These are phyloP conservation scores for Penicillium angulare DNA, from an alignment of 495 filamentous ascomycete species.

Conservation along the genomic window DNA sequence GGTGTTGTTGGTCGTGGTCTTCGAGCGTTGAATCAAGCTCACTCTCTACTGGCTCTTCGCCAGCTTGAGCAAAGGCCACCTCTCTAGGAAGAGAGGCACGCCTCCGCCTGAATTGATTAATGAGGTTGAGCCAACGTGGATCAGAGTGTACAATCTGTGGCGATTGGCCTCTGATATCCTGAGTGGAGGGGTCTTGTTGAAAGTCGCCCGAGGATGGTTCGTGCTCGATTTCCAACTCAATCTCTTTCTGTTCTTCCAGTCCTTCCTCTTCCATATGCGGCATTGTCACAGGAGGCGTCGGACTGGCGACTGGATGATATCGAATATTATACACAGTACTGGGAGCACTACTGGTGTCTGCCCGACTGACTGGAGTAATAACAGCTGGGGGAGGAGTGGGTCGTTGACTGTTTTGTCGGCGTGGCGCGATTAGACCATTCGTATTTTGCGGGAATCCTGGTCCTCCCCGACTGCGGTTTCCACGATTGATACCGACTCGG, in stretches of 20 bases:
- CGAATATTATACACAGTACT: conserved; percentile 85
- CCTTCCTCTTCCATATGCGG: conserved; percentile 41
- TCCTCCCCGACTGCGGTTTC: conserved; percentile 23
- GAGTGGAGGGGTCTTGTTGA: conserved; percentile 9
- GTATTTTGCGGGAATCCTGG: conserved; percentile 13
- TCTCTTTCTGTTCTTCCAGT: conserved; percentile 31
- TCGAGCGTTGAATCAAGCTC: conserved; percentile 21
- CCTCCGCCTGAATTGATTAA: conserved; percentile 54
- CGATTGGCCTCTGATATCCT: conserved; percentile 29
- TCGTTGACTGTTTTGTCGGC: conserved; percentile 35
- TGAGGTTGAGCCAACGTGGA: conserved; percentile 47
- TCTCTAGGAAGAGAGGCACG: conserved; percentile 54
- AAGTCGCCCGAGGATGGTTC: conserved; percentile 7
- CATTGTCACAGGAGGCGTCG: conserved; percentile 53
- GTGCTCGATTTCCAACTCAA: conserved; percentile 18
- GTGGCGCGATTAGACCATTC: conserved; percentile 15
- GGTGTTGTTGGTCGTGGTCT: conserved; percentile 18
- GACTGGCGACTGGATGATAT: conserved; percentile 72
- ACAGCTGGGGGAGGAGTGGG: conserved; percentile 63
- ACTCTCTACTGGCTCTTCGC: conserved; percentile 30
- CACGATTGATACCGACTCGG: conserved; percentile 28
- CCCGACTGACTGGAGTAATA: conserved; percentile 70
- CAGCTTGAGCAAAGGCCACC: conserved; percentile 49
- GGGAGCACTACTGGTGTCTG: conserved; percentile 72
- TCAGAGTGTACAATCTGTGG: conserved; percentile 34